These are phyloP conservation scores for Phytophthora citrophthora DNA, from an alignment of 352 stramenopile species.

Conservation along the genomic window DNA sequence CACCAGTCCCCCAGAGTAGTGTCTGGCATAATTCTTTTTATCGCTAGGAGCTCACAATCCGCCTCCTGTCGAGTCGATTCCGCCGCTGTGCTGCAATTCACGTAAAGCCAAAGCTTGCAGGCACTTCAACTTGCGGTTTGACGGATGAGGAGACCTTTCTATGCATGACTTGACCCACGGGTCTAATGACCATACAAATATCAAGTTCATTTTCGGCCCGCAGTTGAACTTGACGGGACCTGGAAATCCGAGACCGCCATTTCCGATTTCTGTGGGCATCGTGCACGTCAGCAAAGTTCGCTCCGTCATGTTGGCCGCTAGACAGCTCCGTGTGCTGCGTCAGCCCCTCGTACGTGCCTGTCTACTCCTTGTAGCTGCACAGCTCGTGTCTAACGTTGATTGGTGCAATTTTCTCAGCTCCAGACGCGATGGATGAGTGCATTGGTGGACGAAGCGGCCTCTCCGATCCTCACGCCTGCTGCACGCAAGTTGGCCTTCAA, in stretches of 20 bases:
- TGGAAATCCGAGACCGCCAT: slow-evolving; percentile 16
- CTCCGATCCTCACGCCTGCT: slow-evolving; percentile 54
- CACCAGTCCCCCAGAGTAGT: not conserved
- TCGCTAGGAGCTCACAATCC: slow-evolving; percentile 3
- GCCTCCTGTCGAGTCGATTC: not conserved
- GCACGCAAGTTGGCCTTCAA: slow-evolving; percentile 77
- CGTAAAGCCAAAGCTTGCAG: slow-evolving; percentile 8
- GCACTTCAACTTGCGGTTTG: slow-evolving; percentile 25
- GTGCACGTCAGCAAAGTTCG: not conserved
- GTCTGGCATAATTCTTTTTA: not conserved
- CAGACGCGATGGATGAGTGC: slow-evolving; percentile 53
- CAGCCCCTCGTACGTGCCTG: slow-evolving; percentile 25
- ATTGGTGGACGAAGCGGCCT: slow-evolving; percentile 30
- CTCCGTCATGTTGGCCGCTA: slow-evolving; percentile 17
- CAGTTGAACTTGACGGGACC: slow-evolving; percentile 22
- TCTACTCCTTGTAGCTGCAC: not conserved
- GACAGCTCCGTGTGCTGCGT: slow-evolving; percentile 27
- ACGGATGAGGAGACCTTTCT: not conserved
- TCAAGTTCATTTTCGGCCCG: slow-evolving; percentile 8
- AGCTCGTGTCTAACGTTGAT: not conserved
- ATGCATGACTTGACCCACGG: slow-evolving; percentile 3
- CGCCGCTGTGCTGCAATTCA: slow-evolving; percentile 17
- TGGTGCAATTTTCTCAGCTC: slow-evolving; percentile 20
- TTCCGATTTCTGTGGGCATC: slow-evolving; percentile 19
- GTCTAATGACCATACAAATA: slow-evolving; percentile 14